Evolutionary conservation across 768 basidiomycete species (phyloP), one percentile per base, ranked within the genome.

Genomic region (Boletus edulis): DNA sequence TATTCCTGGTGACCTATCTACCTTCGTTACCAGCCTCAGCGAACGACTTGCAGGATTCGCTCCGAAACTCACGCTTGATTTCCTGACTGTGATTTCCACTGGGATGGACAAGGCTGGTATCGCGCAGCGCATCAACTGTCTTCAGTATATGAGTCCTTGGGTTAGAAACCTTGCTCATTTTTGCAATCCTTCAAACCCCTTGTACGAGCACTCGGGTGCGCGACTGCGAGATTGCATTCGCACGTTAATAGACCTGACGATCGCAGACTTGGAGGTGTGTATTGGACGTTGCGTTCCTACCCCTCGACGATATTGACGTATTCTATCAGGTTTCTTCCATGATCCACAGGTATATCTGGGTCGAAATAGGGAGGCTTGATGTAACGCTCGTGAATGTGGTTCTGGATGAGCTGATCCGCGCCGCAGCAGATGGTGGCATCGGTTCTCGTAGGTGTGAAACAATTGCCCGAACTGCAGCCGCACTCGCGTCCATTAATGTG

Each of bases 111-210:
- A 73, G 60, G 70, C 73, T 13, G 65, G 66, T 22, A 63, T 71
- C 3, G 64, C 73, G 1, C 86, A 88, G 46, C 84, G 86, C 38
- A 83, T 90, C 39, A 81, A 79, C 56, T 92, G 86, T 63, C 68
- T 95, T 20, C 84, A 88, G 55, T 94, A 93, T 64, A 79, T 96
- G 77, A 83, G 81, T 39, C 93, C 94, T 4, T 97, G 94, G 94
- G 81, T 96, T 40, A 85, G 81, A 67, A 94, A 95, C 63, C 76
- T 97, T 2, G 76, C 81, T 3, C 69, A 76, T 14, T 94, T 90
- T 58, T 80, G 81, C 27, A 86, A 87, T 60, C 85, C 91, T 1
- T 81, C 84, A 3, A 79, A 79, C 59, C 64, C 79, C n/a, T 73
- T 87, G 32, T 89, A 82, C 54, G 87, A 90, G 51, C 81, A 83